These are phyloP conservation scores for Oemleria cerasiformis DNA, from an alignment of 306 rosid genomes.

Conservation along the genomic window DNA sequence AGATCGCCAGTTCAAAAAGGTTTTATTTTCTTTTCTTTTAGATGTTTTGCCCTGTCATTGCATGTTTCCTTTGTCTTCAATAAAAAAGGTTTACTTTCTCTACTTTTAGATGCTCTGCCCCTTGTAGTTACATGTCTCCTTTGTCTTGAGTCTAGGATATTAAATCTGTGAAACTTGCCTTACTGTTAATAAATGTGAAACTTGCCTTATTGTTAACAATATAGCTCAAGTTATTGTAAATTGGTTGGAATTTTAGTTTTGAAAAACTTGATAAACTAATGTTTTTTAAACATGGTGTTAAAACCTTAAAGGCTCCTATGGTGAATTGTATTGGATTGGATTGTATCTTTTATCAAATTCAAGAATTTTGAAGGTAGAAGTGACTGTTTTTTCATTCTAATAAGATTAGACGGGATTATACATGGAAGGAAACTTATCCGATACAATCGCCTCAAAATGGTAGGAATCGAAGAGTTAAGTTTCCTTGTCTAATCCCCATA, in stretches of 20 bases:
- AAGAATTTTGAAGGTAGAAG: no score
- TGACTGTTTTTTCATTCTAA: no score
- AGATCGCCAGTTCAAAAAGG: slow-evolving; percentile 91
- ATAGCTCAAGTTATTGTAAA: background rate
- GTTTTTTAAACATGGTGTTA: background rate
- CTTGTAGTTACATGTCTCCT: slow-evolving; percentile 1
- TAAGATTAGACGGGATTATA: no score
- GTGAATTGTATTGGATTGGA: no score
- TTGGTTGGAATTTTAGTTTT: background rate
- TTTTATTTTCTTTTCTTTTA: slow-evolving; percentile 20
- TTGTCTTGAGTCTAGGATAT: background rate
- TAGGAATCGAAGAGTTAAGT: no score
- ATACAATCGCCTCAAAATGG: no score
- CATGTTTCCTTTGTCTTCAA: background rate
- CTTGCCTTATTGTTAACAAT: background rate
- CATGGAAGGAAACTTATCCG: no score
- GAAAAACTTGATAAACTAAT: background rate
- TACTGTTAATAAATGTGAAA: background rate
- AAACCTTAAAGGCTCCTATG: background rate
- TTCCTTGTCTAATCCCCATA: no score
- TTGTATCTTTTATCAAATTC: no score
- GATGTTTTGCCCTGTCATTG: background rate
- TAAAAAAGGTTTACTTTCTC: slow-evolving; percentile 53
- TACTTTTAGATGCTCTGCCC: background rate
- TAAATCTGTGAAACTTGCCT: background rate